Evolutionary conservation across 768 basidiomycete genomes (phyloP).

Genomic region (Tylopilus sp.): DNA sequence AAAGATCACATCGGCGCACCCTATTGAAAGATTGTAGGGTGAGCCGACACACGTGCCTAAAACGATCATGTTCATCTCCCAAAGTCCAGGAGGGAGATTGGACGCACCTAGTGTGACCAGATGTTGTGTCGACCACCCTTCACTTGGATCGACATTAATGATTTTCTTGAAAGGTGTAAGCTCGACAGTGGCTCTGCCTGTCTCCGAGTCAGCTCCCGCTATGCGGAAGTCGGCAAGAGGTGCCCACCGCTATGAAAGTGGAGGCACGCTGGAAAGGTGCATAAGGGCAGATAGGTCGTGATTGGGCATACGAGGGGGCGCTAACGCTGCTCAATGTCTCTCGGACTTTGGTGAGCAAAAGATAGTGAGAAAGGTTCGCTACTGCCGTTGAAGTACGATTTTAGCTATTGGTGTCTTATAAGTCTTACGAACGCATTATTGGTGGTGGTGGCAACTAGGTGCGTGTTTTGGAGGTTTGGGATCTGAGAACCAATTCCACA

Average conservation of each 20-base stretch:
- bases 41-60: constrained; percentile 47
- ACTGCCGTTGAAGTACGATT: no score
- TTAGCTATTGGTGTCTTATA: no score
- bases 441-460: no score
- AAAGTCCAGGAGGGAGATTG: constrained; percentile 53
- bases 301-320: constrained; percentile 60
- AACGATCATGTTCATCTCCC: constrained; percentile 61
- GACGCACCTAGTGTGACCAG: constrained; percentile 31
- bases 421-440: no score
- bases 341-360: no score
- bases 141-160: constrained; percentile 70
- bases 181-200: constrained; percentile 69
- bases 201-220: not conserved
- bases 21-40: no score
- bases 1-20: no score
- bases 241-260: constrained; percentile 61
- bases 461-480: no score
- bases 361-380: no score
- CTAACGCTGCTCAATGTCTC: no score
- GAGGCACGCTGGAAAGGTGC: constrained; percentile 62
- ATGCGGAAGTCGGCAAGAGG: no score
- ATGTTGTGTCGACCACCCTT: constrained; percentile 61
- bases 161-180: constrained; percentile 57
- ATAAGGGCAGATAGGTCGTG: constrained; percentile 70
- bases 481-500: no score